A percentile compares a stretch with the other conserved stretches of the same genome.
Conservation (phyloP, 108 stramenopile species). For the Cyclostephanos invisitatus region DNA sequence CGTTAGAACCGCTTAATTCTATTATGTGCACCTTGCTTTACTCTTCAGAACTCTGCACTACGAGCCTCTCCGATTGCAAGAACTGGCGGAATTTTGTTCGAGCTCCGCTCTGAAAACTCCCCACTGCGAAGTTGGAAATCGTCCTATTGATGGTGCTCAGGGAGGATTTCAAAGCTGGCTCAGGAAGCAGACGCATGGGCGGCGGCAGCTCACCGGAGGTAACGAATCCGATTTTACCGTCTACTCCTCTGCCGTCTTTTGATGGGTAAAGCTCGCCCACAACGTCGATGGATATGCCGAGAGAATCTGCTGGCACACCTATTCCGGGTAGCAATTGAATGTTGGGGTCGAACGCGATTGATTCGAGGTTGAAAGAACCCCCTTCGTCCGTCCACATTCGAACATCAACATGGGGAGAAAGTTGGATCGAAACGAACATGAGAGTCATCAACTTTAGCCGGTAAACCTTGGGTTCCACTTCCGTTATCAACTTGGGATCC, state of each 20-base stretch:
- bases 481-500: constrained; percentile 64
- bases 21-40: background rate
- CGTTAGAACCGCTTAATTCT: too few species aligned
- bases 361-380: constrained; percentile 65
- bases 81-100: constrained; percentile 54
- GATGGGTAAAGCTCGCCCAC: constrained; percentile 71
- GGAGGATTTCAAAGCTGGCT: constrained; percentile 57
- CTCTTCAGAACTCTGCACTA: background rate
- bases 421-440: constrained; percentile 79
- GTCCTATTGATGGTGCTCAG: constrained; percentile 66
- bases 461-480: constrained; percentile 57
- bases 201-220: constrained; percentile 64
- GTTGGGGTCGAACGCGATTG: constrained; percentile 77
- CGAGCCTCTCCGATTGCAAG: constrained; percentile 6
- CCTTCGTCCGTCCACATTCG: constrained; percentile 65
- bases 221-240: constrained; percentile 73
- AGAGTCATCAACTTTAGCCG: constrained; percentile 75
- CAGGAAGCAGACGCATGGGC: constrained; percentile 68
- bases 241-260: constrained; percentile 62
- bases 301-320: constrained; percentile 45
- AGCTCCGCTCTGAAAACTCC: constrained; percentile 69
- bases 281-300: constrained; percentile 78
- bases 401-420: constrained; percentile 72
- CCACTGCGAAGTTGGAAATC: constrained; percentile 65
- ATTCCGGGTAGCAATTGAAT: constrained; percentile 73